These are phyloP conservation scores for Saccharomycopsis fermentans DNA, from an alignment of 805 yeast species.

Conservation along the genomic window DNA sequence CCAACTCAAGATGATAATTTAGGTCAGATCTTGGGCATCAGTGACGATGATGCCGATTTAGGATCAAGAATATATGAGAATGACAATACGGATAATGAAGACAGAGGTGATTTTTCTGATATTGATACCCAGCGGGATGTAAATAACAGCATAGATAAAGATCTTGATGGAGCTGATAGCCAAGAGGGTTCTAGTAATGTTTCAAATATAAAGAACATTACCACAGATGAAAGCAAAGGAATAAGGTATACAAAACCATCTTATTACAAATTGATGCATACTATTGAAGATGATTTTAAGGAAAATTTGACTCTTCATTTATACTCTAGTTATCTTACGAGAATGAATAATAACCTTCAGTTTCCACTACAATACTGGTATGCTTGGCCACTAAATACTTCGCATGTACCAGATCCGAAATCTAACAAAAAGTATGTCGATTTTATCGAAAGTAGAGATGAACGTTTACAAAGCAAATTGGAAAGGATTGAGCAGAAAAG, in stretches of 20 bases:
- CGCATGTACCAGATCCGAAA: background rate
- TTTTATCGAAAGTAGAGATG: background rate
- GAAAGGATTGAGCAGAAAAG: background rate
- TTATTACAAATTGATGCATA: background rate
- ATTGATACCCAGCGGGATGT: background rate
- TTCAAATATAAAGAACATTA: background rate
- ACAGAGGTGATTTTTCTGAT: background rate
- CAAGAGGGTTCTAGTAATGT: background rate
- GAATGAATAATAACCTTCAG: background rate
- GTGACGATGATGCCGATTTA: background rate
- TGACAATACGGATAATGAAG: background rate
- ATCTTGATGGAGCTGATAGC: background rate
- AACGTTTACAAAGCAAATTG: background rate
- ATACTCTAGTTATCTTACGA: background rate
- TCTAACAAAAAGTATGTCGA: background rate
- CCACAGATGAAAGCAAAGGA: background rate
- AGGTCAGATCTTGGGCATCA: background rate
- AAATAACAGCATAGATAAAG: background rate
- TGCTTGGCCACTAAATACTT: slow-evolving; percentile 1
- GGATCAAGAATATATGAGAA: background rate
- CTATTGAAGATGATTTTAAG: background rate
- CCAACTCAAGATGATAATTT: background rate
- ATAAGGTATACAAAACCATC: background rate
- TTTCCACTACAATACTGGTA: background rate
- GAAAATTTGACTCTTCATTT: background rate